These are phyloP conservation scores for Fomitopsis betulina DNA, from an alignment of 1,284 basidiomycete species.

Conservation along the genomic window DNA sequence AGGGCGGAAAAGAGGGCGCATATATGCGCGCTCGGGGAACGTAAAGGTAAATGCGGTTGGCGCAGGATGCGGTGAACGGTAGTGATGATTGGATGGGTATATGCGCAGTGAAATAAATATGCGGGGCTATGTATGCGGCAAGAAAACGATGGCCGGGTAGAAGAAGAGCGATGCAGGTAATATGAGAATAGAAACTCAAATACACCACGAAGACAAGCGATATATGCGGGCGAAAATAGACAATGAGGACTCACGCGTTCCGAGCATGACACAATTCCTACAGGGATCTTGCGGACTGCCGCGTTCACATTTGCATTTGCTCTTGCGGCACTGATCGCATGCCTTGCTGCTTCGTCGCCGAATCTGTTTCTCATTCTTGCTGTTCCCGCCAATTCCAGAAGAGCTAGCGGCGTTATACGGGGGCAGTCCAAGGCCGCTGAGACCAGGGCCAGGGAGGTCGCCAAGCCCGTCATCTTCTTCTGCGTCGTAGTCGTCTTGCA, in stretches of 20 bases:
- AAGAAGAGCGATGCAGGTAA: too few relatives aligned
- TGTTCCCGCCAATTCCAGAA: not conserved
- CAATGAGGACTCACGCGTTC: conserved; percentile 48
- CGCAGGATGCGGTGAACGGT: not conserved
- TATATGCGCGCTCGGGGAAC: too few relatives aligned
- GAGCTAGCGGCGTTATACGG: conserved; percentile 12
- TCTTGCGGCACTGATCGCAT: conserved; percentile 79
- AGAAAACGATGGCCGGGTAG: too few relatives aligned
- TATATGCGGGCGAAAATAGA: not conserved
- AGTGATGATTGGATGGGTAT: not conserved
- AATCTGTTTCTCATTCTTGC: conserved; percentile 43
- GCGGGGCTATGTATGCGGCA: too few relatives aligned
- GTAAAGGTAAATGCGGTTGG: too few relatives aligned
- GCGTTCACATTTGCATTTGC: conserved; percentile 75
- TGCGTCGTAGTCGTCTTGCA: conserved; percentile 33
- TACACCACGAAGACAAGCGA: not conserved
- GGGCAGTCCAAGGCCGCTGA: conserved; percentile 16
- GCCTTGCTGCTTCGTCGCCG: conserved; percentile 70
- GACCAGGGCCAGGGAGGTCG: conserved; percentile 23
- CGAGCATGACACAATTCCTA: conserved; percentile 69
- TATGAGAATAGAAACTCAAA: not conserved
- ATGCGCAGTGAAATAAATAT: too few relatives aligned
- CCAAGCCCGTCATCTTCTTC: conserved; percentile 29
- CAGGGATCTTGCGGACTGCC: conserved; percentile 50
- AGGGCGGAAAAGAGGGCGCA: not conserved